Evolutionary conservation across 2,329 filamentous ascomycete species (phyloP).

Genomic region (Ascochyta fabae): DNA sequence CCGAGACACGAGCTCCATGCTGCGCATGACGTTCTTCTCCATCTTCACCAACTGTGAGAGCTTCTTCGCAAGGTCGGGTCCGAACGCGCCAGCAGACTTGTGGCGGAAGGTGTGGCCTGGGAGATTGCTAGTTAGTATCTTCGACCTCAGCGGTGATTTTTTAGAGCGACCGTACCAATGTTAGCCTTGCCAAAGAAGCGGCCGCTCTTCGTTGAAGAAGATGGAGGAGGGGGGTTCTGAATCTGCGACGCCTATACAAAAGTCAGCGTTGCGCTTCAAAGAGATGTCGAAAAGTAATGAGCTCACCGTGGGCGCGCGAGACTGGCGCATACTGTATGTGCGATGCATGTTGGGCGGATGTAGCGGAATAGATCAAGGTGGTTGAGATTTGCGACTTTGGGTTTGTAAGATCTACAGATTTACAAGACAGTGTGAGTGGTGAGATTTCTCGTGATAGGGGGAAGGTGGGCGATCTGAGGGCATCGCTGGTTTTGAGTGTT

Average conservation of each 20-base stretch:
- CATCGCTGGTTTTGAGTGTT: constrained; percentile 19
- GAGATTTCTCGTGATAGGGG: constrained; percentile 6
- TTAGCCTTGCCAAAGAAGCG: constrained; percentile 87
- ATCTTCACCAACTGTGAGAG: constrained; percentile 98
- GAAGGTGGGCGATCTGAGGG: constrained; percentile 12
- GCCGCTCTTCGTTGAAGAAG: constrained; percentile 88
- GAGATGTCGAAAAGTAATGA: not conserved
- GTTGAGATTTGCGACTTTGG: not conserved
- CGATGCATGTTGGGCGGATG: constrained; percentile 75
- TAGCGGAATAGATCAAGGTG: not conserved
- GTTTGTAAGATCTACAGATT: not conserved
- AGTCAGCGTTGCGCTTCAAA: not conserved
- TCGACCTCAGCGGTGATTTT: not conserved
- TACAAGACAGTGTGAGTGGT: not conserved
- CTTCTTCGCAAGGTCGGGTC: constrained; percentile 94
- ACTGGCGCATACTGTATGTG: constrained; percentile 86
- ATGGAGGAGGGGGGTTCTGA: constrained; percentile 90
- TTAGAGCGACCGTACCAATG: constrained; percentile 68
- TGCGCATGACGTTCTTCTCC: constrained; percentile 99
- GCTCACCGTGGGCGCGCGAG: constrained; percentile 78
- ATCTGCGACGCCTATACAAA: constrained; percentile 71
- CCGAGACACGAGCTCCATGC: constrained; percentile 90
- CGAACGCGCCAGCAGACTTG: constrained; percentile 77
- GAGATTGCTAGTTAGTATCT: not conserved
- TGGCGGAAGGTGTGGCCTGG: constrained; percentile 74